These are phyloP conservation scores for Rhynchosporium agropyri DNA, from an alignment of 2,329 filamentous ascomycete species.

Conservation along the genomic window DNA sequence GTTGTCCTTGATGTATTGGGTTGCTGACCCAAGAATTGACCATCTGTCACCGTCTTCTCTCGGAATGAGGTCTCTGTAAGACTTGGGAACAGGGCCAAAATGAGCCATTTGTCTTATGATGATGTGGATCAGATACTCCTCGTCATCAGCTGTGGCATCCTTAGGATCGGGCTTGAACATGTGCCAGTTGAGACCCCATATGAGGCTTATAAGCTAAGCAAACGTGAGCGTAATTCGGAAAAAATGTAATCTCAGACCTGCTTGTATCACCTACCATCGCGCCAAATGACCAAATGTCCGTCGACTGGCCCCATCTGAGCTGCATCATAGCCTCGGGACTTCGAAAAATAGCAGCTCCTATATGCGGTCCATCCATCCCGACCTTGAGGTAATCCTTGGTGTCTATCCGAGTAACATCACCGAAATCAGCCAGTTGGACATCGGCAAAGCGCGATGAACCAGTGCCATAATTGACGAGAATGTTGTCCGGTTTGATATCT, in stretches of 20 bases:
- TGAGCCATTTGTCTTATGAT: constrained; percentile 34
- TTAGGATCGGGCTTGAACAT: constrained; percentile 37
- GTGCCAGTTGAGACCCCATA: constrained; percentile 36
- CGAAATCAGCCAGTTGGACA: constrained; percentile 43
- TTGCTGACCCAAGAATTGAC: constrained; percentile 29
- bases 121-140: constrained; percentile 34
- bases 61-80: constrained; percentile 34
- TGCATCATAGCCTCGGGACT: constrained; percentile 44
- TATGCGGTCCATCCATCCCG: constrained; percentile 33
- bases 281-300: constrained; percentile 48
- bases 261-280: constrained; percentile 39
- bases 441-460: constrained; percentile 41
- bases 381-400: constrained; percentile 34
- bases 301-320: constrained; percentile 44
- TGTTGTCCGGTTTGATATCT: constrained; percentile 44
- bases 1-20: constrained; percentile 32
- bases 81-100: constrained; percentile 34
- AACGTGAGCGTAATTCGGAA: constrained; percentile 30
- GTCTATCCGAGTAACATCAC: constrained; percentile 37
- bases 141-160: constrained; percentile 35
- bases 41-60: constrained; percentile 33
- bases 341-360: constrained; percentile 45
- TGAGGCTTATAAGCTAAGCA: constrained; percentile 37
- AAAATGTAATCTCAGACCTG: constrained; percentile 1
- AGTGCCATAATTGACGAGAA: constrained; percentile 43